These are phyloP conservation scores for Pyrenula aspistea DNA, from an alignment of 495 filamentous ascomycete species.

Conservation along the genomic window DNA sequence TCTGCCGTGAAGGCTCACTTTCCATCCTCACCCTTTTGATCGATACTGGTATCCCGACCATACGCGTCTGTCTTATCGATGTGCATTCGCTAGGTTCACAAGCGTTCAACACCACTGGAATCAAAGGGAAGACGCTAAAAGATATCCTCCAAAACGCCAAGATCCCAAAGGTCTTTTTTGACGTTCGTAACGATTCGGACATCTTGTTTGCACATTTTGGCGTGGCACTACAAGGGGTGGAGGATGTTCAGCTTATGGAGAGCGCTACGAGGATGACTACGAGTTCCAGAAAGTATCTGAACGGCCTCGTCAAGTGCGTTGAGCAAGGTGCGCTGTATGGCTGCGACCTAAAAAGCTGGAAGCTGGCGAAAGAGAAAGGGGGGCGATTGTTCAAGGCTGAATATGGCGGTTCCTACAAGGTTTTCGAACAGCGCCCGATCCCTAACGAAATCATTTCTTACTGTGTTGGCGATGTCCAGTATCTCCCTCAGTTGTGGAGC, in stretches of 20 bases:
- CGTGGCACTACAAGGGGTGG: conserved; percentile 24
- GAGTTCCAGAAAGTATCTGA: conserved; percentile 14
- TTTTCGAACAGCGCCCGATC: conserved; percentile 38
- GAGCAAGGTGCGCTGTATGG: conserved; percentile 16
- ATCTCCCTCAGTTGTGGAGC: conserved; percentile 22
- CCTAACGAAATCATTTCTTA: conserved; percentile 27
- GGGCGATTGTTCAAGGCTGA: conserved; percentile 23
- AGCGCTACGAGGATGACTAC: conserved; percentile 18
- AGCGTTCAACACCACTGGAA: conserved; percentile 29
- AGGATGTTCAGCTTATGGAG: conserved; percentile 49
- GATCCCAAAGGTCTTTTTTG: conserved; percentile 24
- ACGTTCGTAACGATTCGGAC: conserved; percentile 38
- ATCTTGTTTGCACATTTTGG: conserved; percentile 34
- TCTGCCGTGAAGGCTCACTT: conserved; percentile 34
- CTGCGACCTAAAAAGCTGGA: conserved; percentile 16
- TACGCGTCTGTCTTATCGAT: conserved; percentile 35
- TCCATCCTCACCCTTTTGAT: conserved; percentile 35
- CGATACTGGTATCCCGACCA: conserved; percentile 5
- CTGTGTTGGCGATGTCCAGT: conserved; percentile 34
- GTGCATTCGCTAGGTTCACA: conserved; percentile 26
- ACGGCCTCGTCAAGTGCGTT: conserved; percentile 33
- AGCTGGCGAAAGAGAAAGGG: conserved; percentile 28
- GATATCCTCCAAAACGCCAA: conserved; percentile 30
- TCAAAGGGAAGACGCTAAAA: conserved; percentile 25
- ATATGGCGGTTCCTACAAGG: conserved; percentile 30